Evolutionary conservation across 2,329 filamentous ascomycete genomes (phyloP).

Genomic region (Trichoderma aggressivum): DNA sequence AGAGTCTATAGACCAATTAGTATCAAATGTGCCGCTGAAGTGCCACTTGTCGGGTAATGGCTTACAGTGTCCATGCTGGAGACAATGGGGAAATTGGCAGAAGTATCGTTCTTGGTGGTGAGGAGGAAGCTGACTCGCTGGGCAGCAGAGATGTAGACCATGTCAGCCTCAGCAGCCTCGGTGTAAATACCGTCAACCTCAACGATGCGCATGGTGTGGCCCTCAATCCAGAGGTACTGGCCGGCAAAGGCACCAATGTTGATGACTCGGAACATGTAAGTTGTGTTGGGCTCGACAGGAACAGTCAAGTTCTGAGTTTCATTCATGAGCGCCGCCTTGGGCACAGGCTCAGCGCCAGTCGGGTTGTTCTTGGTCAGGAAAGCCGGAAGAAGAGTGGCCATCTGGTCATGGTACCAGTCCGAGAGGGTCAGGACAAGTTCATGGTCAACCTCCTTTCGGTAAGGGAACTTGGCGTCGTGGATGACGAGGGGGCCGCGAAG

Average conservation of each 20-base stretch:
- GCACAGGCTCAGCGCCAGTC: slow-evolving; percentile 61
- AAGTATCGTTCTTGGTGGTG: slow-evolving; percentile 60
- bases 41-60: not conserved
- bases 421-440: slow-evolving; percentile 63
- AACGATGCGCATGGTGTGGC: slow-evolving; percentile 64
- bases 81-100: slow-evolving; percentile 64
- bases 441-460: slow-evolving; percentile 55
- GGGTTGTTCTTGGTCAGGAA: slow-evolving; percentile 56
- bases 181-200: slow-evolving; percentile 72
- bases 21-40: not conserved
- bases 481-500: slow-evolving; percentile 62
- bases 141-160: slow-evolving; percentile 64
- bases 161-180: slow-evolving; percentile 55
- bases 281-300: slow-evolving; percentile 61
- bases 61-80: slow-evolving; percentile 65
- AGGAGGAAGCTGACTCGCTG: slow-evolving; percentile 63
- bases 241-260: slow-evolving; percentile 71
- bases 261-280: slow-evolving; percentile 68
- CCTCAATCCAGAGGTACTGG: slow-evolving; percentile 65
- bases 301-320: slow-evolving; percentile 62
- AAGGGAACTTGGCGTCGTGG: slow-evolving; percentile 60
- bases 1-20: slow-evolving; percentile 43
- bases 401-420: slow-evolving; percentile 67
- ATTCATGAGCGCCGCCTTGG: slow-evolving; percentile 67
- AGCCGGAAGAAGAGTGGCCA: slow-evolving; percentile 42